These are phyloP conservation scores for Suillus occidentalis DNA, from an alignment of 768 basidiomycete species.

Conservation along the genomic window DNA sequence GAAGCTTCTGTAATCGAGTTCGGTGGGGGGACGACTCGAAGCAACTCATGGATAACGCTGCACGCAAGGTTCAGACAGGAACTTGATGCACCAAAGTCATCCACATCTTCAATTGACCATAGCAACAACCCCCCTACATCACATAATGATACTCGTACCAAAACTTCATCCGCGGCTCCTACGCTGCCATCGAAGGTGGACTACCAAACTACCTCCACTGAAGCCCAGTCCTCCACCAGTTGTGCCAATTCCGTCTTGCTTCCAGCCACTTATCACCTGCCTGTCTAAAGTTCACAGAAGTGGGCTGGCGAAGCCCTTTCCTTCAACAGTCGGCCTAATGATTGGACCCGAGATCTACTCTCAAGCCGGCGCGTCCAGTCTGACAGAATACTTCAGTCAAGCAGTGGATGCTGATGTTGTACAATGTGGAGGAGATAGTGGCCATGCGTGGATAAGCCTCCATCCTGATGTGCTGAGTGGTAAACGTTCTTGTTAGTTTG, in stretches of 20 bases:
- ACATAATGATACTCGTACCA: neutral
- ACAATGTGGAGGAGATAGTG: conserved; percentile 40
- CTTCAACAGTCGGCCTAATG: conserved; percentile 37
- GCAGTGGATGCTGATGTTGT: conserved; percentile 42
- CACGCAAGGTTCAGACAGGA: conserved; percentile 22
- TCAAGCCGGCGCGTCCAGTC: conserved; percentile 40
- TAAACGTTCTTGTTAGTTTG: neutral
- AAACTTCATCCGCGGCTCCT: neutral
- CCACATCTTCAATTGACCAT: neutral
- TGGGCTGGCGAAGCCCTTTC: conserved; percentile 32
- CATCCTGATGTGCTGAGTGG: conserved; percentile 4
- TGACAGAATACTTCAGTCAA: conserved; percentile 40
- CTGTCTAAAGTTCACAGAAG: conserved; percentile 34
- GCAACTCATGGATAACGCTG: conserved; percentile 27
- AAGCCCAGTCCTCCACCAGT: neutral
- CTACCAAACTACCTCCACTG: neutral
- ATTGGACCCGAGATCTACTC: conserved; percentile 37
- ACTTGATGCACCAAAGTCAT: neutral
- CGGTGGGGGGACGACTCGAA: conserved; percentile 17
- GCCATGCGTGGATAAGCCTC: conserved; percentile 33
- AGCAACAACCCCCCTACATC: neutral
- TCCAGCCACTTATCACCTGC: conserved; percentile 33
- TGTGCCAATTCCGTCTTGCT: conserved; percentile 5
- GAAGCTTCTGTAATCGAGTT: conserved; percentile 28
- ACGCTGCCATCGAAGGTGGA: too few relatives aligned